Base-by-base conservation (phyloP, 352 stramenopile species). In the Phytophthora vignae region DNA sequence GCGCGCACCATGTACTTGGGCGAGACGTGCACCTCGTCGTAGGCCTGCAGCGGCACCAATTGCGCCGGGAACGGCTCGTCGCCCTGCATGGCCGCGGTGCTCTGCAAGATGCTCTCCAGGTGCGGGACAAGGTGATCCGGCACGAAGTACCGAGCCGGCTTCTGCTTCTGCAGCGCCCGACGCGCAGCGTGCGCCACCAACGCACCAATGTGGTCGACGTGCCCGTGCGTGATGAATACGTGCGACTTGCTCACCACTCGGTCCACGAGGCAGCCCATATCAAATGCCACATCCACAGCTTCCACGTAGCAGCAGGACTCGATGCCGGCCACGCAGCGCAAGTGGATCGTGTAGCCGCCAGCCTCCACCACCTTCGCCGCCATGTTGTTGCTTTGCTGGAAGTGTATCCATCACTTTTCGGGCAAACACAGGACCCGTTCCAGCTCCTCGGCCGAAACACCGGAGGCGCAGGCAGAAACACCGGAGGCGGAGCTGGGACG, bases 141-240 rank as follows among this genome's bases (percentile, higher is more conserved):
- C 8, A 89, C 78, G 58, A 91, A 94, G 73, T 96, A 96, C 44
- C 60, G 81, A 8, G 89, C 87, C 2, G 89, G 84, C 54, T 77
- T 78, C 61, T 88, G 81, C 14, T 78, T 59, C 38, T 83, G 70
- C 48, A 96, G 71, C 8, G 68, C 67, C 36, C 89, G 81, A 29
- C 83, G 86, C 14, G 79, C 85, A 15, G 88, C 89, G 71, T 96
- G 89, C 0, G 71, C 61, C 40, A 84, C 78, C 36, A 96, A 69
- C 0, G 82, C 83, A 5, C 79, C 69, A 60, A 97, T 87, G 78
- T 97, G 90, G 72, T 97, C 90, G 12, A 88, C 66, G 77, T 97
- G 90, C 52, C 90, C 90, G 56, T 97, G 90, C 22, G 90, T 94
- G 71, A 97, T 91, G 75, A 97, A 96, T 19, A 97, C 81, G 60